phyloP scores from a whole-genome alignment of 2,329 filamentous ascomycete species.

The Albophoma yamanashiensis region DNA sequence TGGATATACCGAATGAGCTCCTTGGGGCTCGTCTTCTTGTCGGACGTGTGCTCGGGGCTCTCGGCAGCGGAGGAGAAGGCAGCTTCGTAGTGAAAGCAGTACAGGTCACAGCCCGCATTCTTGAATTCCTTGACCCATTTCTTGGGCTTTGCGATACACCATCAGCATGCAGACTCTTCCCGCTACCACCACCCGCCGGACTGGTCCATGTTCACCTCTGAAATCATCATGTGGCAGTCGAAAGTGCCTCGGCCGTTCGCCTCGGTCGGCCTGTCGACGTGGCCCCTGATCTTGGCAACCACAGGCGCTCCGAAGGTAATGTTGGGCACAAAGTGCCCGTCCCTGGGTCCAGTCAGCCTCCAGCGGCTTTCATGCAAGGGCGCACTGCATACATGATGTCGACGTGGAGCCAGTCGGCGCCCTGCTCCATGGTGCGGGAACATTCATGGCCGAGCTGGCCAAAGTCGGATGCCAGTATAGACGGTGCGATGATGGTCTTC shows the following conservation, averaged over 20 bases:
- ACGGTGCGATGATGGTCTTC: conserved; percentile 88
- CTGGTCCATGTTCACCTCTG: conserved; percentile 58
- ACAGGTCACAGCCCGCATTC: conserved; percentile 90
- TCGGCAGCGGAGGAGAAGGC: conserved; percentile 82
- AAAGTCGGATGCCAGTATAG: conserved; percentile 97
- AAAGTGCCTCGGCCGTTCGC: conserved; percentile 79
- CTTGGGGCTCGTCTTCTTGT: conserved; percentile 66
- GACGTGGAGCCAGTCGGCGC: conserved; percentile 88
- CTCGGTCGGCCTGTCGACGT: conserved; percentile 65
- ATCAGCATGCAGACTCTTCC: background rate
- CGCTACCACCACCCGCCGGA: no score
- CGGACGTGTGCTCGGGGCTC: conserved; percentile 57
- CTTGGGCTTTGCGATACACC: conserved; percentile 56
- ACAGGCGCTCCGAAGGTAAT: conserved; percentile 95
- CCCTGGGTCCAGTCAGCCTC: conserved; percentile 43
- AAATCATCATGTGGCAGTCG: conserved; percentile 99
- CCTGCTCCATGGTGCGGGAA: conserved; percentile 71
- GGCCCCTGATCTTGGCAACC: conserved; percentile 82
- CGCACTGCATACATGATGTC: conserved; percentile 63
- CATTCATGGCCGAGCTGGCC: conserved; percentile 79
- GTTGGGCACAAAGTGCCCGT: conserved; percentile 97
- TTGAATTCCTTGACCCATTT: conserved; percentile 97
- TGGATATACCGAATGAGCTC: conserved; percentile 89
- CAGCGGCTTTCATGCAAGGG: background rate
- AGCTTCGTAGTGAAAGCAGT: conserved; percentile 99